These are phyloP conservation scores for Flaveria trinervia DNA, from an alignment of 129 eudicot species.

Conservation along the genomic window DNA sequence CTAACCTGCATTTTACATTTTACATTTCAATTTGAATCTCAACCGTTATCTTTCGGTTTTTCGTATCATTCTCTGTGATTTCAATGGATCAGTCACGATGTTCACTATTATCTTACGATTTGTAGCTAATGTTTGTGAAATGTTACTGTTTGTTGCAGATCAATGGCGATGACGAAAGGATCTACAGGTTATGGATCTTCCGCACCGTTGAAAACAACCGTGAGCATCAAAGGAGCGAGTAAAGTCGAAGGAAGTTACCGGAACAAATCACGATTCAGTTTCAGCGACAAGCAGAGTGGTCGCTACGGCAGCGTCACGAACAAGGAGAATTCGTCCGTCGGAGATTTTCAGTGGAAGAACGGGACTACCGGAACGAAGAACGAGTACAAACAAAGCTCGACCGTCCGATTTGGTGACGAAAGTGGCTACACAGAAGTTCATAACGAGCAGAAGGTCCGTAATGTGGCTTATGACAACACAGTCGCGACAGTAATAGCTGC, in stretches of 20 bases:
- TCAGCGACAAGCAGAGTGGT: constrained; percentile 35
- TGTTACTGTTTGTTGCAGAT: constrained; percentile 19
- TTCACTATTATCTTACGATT: not conserved
- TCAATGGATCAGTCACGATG: not conserved
- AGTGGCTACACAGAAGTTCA: constrained; percentile 41
- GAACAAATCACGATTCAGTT: constrained; percentile 29
- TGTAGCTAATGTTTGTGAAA: not conserved
- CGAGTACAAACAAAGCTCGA: constrained; percentile 27
- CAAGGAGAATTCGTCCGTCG: constrained; percentile 27
- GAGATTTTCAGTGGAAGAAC: constrained; percentile 29
- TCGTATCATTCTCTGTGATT: not conserved
- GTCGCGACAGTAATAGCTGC: not conserved
- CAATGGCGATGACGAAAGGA: constrained; percentile 6
- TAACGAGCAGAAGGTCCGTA: constrained; percentile 34
- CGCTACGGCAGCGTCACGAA: constrained; percentile 28
- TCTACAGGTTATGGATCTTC: not conserved
- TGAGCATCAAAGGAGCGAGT: constrained; percentile 13
- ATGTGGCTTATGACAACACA: constrained; percentile 15
- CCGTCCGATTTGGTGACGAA: constrained; percentile 35
- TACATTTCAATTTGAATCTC: no score
- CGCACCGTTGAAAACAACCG: constrained; percentile 23
- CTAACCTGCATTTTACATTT: no score
- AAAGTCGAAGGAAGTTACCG: constrained; percentile 24
- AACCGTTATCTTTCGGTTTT: no score
- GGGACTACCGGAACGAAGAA: constrained; percentile 30